Percentiles rank a stretch among this genome's conserved stretches.
Conservation (phyloP, 1,284 basidiomycete genomes). For the Apiotrichum akiyoshidainum region DNA sequence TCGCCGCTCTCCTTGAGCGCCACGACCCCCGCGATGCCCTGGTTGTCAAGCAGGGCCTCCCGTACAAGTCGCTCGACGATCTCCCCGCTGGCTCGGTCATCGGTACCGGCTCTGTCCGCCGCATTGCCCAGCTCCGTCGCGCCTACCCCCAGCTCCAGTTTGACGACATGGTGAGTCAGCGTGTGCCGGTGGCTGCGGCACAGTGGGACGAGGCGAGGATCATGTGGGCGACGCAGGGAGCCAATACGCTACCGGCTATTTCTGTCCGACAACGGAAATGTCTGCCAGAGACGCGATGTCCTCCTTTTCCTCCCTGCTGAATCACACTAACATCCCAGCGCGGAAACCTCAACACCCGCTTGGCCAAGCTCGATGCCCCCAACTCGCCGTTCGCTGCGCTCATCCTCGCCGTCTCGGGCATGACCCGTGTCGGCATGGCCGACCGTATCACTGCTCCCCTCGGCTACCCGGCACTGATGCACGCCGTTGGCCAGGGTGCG, state of each 20-base stretch:
- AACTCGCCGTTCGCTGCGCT: conserved; percentile 78
- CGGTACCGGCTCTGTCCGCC: conserved; percentile 88
- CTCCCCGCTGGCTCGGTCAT: conserved; percentile 84
- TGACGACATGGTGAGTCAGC: conserved; percentile 74
- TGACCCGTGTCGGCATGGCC: conserved; percentile 76
- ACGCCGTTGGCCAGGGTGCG: conserved; percentile 94
- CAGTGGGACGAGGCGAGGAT: background rate
- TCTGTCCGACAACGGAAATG: background rate
- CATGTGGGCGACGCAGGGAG: background rate
- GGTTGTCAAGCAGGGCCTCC: conserved; percentile 74
- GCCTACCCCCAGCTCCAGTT: conserved; percentile 77
- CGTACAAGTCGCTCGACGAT: conserved; percentile 74
- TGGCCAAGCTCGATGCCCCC: conserved; percentile 84
- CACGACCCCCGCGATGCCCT: conserved; percentile 88
- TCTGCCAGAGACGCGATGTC: too few relatives aligned
- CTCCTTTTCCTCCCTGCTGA: background rate
- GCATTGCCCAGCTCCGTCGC: conserved; percentile 85
- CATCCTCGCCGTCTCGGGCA: conserved; percentile 89
- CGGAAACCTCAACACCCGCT: conserved; percentile 63
- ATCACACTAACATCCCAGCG: conserved; percentile 53
- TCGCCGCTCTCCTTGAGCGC: conserved; percentile 80
- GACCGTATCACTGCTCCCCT: conserved; percentile 76
- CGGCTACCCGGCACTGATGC: conserved; percentile 68
- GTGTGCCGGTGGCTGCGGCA: background rate
- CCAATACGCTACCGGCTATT: background rate